Evolutionary conservation across 768 basidiomycete genomes (phyloP).

Genomic region (Coprinopsis sp.): DNA sequence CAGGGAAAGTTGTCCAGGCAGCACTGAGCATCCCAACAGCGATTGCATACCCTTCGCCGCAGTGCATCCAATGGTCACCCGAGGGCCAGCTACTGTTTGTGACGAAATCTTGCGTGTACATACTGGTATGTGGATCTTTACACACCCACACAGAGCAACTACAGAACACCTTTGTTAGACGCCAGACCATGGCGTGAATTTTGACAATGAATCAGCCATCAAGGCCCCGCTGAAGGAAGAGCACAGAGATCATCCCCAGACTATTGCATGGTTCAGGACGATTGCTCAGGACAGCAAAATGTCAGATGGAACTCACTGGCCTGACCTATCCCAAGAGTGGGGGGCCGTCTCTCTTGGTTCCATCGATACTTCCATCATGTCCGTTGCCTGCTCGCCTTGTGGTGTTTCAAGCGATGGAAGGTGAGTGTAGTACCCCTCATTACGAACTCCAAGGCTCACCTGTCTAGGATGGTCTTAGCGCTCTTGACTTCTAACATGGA

Average conservation of each 20-base stretch:
- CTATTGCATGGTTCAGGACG: constrained; percentile 68
- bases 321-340: constrained; percentile 60
- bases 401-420: constrained; percentile 55
- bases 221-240: constrained; percentile 33
- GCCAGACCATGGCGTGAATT: constrained; percentile 68
- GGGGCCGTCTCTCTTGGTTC: constrained; percentile 64
- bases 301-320: constrained; percentile 41
- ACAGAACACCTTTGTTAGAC: constrained; percentile 40
- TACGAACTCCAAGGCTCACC: constrained; percentile 1
- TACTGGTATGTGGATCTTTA: constrained; percentile 53
- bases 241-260: constrained; percentile 25
- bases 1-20: constrained; percentile 35
- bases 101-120: constrained; percentile 63
- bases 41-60: constrained; percentile 52
- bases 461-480: constrained; percentile 65
- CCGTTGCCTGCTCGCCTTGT: constrained; percentile 64
- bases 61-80: constrained; percentile 65
- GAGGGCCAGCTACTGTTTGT: constrained; percentile 69
- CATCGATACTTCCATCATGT: constrained; percentile 58
- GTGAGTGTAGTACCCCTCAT: constrained; percentile 29
- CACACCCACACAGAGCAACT: neutral
- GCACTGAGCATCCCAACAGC: constrained; percentile 57
- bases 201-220: constrained; percentile 51
- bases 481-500: constrained; percentile 74
- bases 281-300: constrained; percentile 49